Conservation (phyloP, 352 stramenopile genomes). For the Phytopythium delawarense region DNA sequence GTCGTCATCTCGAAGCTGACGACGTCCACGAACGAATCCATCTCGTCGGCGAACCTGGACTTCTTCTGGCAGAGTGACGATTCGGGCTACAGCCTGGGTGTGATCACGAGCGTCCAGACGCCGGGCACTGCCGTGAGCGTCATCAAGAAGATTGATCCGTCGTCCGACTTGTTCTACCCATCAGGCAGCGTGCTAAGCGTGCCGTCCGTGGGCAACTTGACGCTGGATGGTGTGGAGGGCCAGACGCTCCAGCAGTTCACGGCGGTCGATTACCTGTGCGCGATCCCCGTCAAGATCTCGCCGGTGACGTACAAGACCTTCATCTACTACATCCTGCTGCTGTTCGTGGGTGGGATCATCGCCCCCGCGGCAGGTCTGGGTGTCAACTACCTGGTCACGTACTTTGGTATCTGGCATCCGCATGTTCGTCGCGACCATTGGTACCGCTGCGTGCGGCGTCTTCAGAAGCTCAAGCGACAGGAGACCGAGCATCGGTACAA, state of each 20-base stretch:
- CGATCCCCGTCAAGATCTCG: slow-evolving; percentile 54
- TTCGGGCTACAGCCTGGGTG: slow-evolving; percentile 47
- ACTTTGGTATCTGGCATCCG: slow-evolving; percentile 75
- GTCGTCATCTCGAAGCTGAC: slow-evolving; percentile 52
- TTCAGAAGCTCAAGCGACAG: slow-evolving; percentile 79
- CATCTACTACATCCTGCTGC: slow-evolving; percentile 59
- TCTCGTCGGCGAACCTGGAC: slow-evolving; percentile 36
- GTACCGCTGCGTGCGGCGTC: slow-evolving; percentile 65
- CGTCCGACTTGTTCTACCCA: slow-evolving; percentile 45
- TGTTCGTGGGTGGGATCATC: slow-evolving; percentile 73
- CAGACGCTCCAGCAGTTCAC: slow-evolving; percentile 42
- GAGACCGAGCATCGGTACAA: slow-evolving; percentile 67
- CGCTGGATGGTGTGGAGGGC: slow-evolving; percentile 41
- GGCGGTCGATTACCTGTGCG: slow-evolving; percentile 47
- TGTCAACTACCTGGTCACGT: slow-evolving; percentile 79
- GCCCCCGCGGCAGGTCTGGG: slow-evolving; percentile 55
- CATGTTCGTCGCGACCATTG: slow-evolving; percentile 83
- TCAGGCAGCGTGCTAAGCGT: slow-evolving; percentile 27
- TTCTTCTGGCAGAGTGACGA: slow-evolving; percentile 72
- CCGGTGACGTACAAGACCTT: slow-evolving; percentile 53
- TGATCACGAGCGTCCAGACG: slow-evolving; percentile 61
- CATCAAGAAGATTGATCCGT: slow-evolving; percentile 53
- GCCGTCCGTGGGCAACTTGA: slow-evolving; percentile 38
- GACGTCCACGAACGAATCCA: slow-evolving; percentile 34
- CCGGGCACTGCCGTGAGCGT: slow-evolving; percentile 54